A percentile compares a stretch with the other conserved stretches of the same genome.
These are phyloP conservation scores for Leishmania mexicana DNA, from an alignment of 208 protist species.

Conservation along the genomic window DNA sequence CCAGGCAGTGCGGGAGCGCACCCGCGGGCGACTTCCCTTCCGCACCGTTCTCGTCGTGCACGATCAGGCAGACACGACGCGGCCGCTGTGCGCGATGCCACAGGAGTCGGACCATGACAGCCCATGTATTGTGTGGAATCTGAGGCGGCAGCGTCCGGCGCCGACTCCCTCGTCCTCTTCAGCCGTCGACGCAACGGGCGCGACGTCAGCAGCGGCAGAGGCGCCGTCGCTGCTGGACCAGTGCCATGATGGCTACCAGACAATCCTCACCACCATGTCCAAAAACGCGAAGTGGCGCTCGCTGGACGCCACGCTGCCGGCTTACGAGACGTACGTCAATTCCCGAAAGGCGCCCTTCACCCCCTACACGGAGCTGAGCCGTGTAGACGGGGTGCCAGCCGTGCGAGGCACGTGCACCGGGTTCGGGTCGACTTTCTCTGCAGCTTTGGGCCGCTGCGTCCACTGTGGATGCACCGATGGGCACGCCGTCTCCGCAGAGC, in stretches of 20 bases:
- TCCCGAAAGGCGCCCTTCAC: conserved; percentile 22
- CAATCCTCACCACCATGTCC: conserved; percentile 65
- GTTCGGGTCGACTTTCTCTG: conserved; percentile 65
- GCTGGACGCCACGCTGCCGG: conserved; percentile 33
- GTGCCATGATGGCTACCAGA: conserved; percentile 74
- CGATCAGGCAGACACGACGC: conserved; percentile 62
- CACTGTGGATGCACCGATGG: conserved; percentile 67
- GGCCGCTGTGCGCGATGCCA: conserved; percentile 45
- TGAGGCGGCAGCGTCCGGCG: conserved; percentile 25
- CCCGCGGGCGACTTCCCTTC: conserved; percentile 50
- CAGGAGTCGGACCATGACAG: conserved; percentile 19
- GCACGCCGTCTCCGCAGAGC: conserved; percentile 43
- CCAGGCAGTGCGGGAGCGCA: conserved; percentile 42
- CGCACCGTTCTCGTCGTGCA: conserved; percentile 78
- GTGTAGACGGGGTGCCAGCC: conserved; percentile 63
- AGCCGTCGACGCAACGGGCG: background rate
- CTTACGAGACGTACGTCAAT: conserved; percentile 22
- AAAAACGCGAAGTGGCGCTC: conserved; percentile 57
- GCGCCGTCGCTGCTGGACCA: conserved; percentile 60
- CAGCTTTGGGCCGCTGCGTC: conserved; percentile 40
- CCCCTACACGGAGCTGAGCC: conserved; percentile 61
- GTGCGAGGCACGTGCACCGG: conserved; percentile 77
- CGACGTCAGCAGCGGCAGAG: background rate
- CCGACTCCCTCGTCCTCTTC: background rate
- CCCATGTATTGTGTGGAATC: conserved; percentile 60